Percentiles rank a stretch among this genome's conserved stretches.
Conservation (phyloP, 208 protist species). For the Acanthamoeba sp. region DNA sequence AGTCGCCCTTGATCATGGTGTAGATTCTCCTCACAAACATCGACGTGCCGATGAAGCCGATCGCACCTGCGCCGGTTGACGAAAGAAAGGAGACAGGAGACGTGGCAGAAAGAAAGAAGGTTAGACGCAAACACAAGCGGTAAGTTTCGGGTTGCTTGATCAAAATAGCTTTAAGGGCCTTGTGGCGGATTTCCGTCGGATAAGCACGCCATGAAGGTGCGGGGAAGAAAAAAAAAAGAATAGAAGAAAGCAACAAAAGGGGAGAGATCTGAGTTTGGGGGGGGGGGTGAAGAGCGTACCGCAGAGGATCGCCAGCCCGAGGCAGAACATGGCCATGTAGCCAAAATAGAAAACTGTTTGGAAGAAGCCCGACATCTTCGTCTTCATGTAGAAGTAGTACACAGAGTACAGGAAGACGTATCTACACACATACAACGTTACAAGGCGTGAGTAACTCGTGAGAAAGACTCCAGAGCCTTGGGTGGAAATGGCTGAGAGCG, state of each 20-base stretch:
- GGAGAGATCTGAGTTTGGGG: slow-evolving; percentile 55
- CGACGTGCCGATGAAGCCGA: slow-evolving; percentile 84
- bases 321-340: slow-evolving; percentile 90
- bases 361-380: slow-evolving; percentile 94
- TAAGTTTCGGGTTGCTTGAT: no score
- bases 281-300: no score
- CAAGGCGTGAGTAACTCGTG: no score
- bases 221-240: not conserved
- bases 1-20: slow-evolving; percentile 87
- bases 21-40: slow-evolving; percentile 89
- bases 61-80: slow-evolving; percentile 62
- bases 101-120: not conserved
- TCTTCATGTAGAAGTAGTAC: slow-evolving; percentile 94
- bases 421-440: slow-evolving; percentile 77
- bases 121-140: not conserved
- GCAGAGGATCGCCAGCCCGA: slow-evolving; percentile 86
- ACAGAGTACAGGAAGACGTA: slow-evolving; percentile 95
- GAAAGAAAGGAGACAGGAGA: not conserved
- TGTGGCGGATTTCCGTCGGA: not conserved
- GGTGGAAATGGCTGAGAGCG: not conserved
- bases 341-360: slow-evolving; percentile 94
- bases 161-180: no score
- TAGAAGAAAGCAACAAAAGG: not conserved
- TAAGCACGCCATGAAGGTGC: no score
- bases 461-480: not conserved